Base-by-base conservation (phyloP, 139 green algal genomes). In the Chlamydomonas applanata region DNA sequence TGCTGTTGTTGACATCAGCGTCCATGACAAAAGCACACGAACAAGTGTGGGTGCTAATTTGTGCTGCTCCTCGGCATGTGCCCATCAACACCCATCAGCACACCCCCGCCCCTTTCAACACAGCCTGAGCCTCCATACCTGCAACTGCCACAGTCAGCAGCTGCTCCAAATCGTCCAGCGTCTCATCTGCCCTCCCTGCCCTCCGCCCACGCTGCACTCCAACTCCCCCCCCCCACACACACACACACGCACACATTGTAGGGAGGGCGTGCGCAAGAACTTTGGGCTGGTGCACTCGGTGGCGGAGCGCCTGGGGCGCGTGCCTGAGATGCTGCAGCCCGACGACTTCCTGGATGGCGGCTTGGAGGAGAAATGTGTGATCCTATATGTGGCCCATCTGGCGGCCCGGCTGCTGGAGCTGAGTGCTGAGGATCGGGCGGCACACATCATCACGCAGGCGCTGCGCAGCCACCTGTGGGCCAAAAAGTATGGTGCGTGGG, bases 351-450 rank as follows among this genome's bases (percentile, higher is more conserved):
- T 80, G 33, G 69, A 84, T 33, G 85, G 90, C 22, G 90, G 90
- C 3, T 77, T 89, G 29, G 91, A 97, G 65, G 88, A 92, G 79
- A 78, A 83, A 45, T 81, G 75, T 19, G 80, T 91, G 17, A 77
- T 92, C 24, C 68, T 92, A 30, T 95, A 90, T 60, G 72, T 90
- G 34, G 85, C 91, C 1, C 90, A 92, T 73, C 80, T 97, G 61
- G 90, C 83, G 62, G 54, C 73, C 11, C 82, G 91, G 35, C 81
- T 97, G 77, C 80, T 97, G 74, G 84, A 93, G 77, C 73, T 91
- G 27, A 89, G 81, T 63, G 73, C 25, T 25, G 92, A 97, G 77
- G 84, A 93, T 25, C 75, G 91, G 1, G 91, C 92, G 13, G 90
- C 85, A 2, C 83, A 87, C 61, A 72, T 85, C 24, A 91, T 97